Evolutionary conservation across 2,329 filamentous ascomycete species (phyloP), one percentile per base, ranked within the genome.

Genomic region (Raffaelea ambrosiae): DNA sequence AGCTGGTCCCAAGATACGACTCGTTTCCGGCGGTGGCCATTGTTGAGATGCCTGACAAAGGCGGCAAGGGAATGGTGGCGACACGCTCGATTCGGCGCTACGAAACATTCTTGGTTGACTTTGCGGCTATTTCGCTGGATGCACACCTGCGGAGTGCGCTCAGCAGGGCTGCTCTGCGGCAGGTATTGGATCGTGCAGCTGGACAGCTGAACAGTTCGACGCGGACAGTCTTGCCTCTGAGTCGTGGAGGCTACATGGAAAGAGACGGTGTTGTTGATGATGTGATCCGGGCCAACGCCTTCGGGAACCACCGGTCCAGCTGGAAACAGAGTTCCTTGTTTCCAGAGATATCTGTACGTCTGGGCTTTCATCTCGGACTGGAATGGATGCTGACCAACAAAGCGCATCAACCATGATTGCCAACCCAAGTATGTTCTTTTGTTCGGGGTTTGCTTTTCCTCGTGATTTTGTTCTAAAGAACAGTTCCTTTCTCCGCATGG

Each of bases 41-140:
- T 4, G 26, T 55, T 4, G 59, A 62, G n/a, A 51, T 62, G 2
- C 56, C 59, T 2, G 55, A 52, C 10, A 63, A 62, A 42, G 45
- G 48, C 57, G 45, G 48, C 57, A 62, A 58, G 35, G 61, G 61
- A 3, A 50, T 59, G 11, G 33, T 63, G 13, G 61, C 61, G 3
- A 58, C 51, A 10, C 53, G 61, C 9, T 53, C n/a, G 7, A 61
- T 64, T 33, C 46, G 41, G 8, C 55, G 53, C 11, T 49, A 55
- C 5, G 59, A 63, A 43, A 51, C 52, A 20, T 56, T 64, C 45
- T 60, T 64, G 54, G 50, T 55, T 10, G 61, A 64, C 35, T 59
- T 59, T 54, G 61, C 59, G 10, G 52, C 56, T 14, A n/a, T 63
- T 7, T 36, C 63, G 31, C 52, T 59, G 3, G 53, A 61, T 43